phyloP scores from a whole-genome alignment of 2,329 filamentous ascomycete genomes.

The Colletotrichum eleusines region DNA sequence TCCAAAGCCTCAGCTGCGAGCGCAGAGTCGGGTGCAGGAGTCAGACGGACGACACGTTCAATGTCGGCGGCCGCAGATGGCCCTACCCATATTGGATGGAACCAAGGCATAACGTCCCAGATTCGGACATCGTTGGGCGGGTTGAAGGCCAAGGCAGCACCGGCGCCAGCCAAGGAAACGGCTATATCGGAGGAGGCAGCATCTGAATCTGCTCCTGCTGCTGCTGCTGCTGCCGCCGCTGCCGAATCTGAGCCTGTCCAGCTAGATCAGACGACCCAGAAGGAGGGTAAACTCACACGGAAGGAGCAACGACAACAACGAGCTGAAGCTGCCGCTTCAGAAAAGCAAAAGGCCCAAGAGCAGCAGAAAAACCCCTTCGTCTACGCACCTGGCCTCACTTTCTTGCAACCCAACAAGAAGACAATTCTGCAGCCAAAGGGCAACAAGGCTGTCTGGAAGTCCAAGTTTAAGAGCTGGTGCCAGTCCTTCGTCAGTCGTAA shows the following conservation, averaged over 20 bases:
- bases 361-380: conserved; percentile 18
- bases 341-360: conserved; percentile 26
- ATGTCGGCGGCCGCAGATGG: conserved; percentile 15
- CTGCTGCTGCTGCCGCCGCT: no score
- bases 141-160: background rate
- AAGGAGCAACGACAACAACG: conserved; percentile 18
- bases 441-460: conserved; percentile 46
- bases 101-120: conserved; percentile 38
- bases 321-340: conserved; percentile 5
- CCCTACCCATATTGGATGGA: conserved; percentile 30
- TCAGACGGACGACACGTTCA: conserved; percentile 26
- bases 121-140: conserved; percentile 38
- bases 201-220: background rate
- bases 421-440: conserved; percentile 34
- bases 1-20: background rate
- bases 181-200: conserved; percentile 10
- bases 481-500: conserved; percentile 46
- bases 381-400: conserved; percentile 18
- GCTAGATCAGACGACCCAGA: background rate
- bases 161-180: background rate
- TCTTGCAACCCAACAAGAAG: conserved; percentile 30
- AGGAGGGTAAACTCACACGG: conserved; percentile 14
- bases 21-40: conserved; percentile 19
- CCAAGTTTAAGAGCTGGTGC: conserved; percentile 52
- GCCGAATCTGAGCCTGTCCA: conserved; percentile 10